These are phyloP conservation scores for Apiospora kogelbergensis DNA, from an alignment of 2,329 filamentous ascomycete species.

Conservation along the genomic window DNA sequence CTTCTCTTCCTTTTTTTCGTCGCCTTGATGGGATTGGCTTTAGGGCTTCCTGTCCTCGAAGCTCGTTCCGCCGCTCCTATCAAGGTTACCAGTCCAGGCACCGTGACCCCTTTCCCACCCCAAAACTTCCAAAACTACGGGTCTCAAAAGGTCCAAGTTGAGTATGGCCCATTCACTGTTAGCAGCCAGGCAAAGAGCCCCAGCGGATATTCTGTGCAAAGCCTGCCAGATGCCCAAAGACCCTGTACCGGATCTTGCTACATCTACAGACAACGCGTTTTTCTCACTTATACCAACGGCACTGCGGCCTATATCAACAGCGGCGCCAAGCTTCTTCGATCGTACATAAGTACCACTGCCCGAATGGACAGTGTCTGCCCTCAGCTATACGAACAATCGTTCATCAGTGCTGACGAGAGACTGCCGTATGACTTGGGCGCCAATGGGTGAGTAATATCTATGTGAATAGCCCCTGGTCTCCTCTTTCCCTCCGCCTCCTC, in stretches of 20 bases:
- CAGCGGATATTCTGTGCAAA: not conserved
- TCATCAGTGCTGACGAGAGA: not conserved
- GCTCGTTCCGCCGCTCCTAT: not conserved
- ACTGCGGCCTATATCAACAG: not conserved
- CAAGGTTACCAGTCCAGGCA: not conserved
- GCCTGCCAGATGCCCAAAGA: not conserved
- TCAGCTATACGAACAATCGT: not conserved
- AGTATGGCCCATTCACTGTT: not conserved
- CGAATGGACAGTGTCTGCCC: not conserved
- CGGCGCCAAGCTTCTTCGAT: not conserved
- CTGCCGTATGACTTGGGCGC: not conserved
- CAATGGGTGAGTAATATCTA: not conserved
- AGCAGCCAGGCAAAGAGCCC: not conserved
- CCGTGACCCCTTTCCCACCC: not conserved
- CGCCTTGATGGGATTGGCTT: not conserved
- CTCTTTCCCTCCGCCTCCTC: no score
- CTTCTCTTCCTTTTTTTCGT: not conserved
- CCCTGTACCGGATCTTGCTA: not conserved
- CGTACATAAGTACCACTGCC: not conserved
- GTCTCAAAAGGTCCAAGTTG: not conserved
- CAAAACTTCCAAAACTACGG: not conserved
- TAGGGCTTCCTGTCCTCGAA: not conserved
- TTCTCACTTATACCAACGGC: not conserved
- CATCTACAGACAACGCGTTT: not conserved
- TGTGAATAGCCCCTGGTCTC: not conserved